phyloP scores from a whole-genome alignment of 371 early-diverging fungal species.

The Blastocladiella emersonii region DNA sequence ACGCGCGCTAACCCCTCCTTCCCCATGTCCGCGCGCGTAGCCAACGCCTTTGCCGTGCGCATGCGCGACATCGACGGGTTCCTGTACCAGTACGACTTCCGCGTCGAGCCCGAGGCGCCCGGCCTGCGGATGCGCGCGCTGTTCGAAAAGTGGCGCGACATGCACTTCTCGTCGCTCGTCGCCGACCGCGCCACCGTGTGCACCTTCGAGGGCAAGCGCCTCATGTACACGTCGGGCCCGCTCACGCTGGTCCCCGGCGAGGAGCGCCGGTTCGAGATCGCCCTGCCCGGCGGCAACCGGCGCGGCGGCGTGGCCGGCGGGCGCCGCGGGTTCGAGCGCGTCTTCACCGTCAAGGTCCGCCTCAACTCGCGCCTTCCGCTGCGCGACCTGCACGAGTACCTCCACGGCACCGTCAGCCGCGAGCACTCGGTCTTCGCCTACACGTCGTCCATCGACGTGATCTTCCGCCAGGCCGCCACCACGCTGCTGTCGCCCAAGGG shows the following conservation, averaged over 20 bases:
- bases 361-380: constrained; percentile 3
- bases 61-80: neutral
- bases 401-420: constrained; percentile 20
- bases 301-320: neutral
- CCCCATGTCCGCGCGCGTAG: neutral
- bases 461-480: constrained; percentile 61
- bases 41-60: neutral
- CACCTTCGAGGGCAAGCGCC: neutral
- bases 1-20: neutral
- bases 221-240: neutral
- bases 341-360: neutral
- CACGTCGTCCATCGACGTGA: constrained; percentile 38
- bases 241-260: neutral
- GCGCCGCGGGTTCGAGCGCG: neutral
- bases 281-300: neutral
- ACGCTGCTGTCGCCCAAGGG: constrained; percentile 55
- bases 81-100: neutral
- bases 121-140: neutral
- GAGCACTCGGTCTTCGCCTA: constrained; percentile 18
- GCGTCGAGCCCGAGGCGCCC: neutral
- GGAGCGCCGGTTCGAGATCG: neutral
- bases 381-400: constrained; percentile 33
- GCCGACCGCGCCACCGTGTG: neutral
- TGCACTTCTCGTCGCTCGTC: too few species aligned
- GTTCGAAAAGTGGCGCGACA: neutral